Evolutionary conservation across 192 early-diverging fungal genomes (phyloP).

Genomic region (Coemansia sp.): DNA sequence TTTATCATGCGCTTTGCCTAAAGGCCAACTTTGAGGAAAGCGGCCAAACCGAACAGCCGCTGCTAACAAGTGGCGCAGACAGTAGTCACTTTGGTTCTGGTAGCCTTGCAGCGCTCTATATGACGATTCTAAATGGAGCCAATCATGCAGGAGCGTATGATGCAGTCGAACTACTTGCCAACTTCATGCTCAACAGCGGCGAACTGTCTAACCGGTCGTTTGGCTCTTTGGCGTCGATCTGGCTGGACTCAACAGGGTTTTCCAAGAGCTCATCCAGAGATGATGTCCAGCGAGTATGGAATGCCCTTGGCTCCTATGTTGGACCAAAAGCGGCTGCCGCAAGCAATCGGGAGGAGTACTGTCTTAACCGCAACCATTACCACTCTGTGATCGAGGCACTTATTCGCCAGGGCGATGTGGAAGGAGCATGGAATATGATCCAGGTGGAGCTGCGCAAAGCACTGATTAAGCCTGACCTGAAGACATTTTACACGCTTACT

Average conservation of each 20-base stretch:
- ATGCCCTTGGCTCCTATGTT: slow-evolving; percentile 9
- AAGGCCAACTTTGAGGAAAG: slow-evolving; percentile 2
- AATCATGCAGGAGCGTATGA: slow-evolving; percentile 21
- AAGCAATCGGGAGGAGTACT: slow-evolving; percentile 7
- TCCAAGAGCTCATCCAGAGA: slow-evolving; percentile 13
- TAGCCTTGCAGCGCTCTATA: slow-evolving; percentile 18
- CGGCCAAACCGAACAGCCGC: neutral
- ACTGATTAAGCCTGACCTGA: slow-evolving; percentile 22
- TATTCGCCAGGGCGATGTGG: slow-evolving; percentile 45
- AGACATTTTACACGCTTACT: slow-evolving; percentile 37
- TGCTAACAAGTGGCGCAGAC: neutral
- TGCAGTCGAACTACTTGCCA: slow-evolving; percentile 34
- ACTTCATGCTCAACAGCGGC: slow-evolving; percentile 25
- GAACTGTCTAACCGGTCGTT: slow-evolving; percentile 20
- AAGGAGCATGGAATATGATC: slow-evolving; percentile 40
- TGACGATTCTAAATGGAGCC: slow-evolving; percentile 37
- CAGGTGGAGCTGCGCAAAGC: slow-evolving; percentile 36
- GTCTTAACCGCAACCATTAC: slow-evolving; percentile 40
- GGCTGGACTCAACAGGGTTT: slow-evolving; percentile 39
- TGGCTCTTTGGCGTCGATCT: slow-evolving; percentile 25
- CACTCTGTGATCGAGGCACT: slow-evolving; percentile 43
- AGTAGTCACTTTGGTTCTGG: neutral
- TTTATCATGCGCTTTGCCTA: slow-evolving; percentile 13
- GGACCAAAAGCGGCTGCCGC: slow-evolving; percentile 3
- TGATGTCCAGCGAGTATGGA: slow-evolving; percentile 38